phyloP scores from a whole-genome alignment of 2,329 filamentous ascomycete genomes.

The Periconia sp. region DNA sequence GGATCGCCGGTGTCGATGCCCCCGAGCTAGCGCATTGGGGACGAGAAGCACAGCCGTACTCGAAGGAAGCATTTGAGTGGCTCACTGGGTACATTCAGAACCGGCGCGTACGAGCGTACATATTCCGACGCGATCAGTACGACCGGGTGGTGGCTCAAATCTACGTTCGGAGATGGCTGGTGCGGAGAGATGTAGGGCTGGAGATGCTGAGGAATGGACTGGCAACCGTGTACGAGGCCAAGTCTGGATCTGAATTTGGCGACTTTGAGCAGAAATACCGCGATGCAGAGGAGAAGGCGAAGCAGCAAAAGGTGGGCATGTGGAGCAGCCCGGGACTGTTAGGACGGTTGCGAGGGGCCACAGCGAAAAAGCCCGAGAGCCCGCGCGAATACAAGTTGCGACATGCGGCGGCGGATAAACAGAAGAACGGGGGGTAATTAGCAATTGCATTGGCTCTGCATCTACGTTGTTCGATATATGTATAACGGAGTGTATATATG shows the following conservation, averaged over 20 bases:
- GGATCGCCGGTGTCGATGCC: slow-evolving; percentile 89
- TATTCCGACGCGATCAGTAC: slow-evolving; percentile 89
- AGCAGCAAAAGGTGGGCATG: slow-evolving; percentile 54
- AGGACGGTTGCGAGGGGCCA: slow-evolving; percentile 51
- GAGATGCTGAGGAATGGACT: slow-evolving; percentile 85
- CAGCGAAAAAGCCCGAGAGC: slow-evolving; percentile 65
- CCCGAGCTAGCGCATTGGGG: slow-evolving; percentile 94
- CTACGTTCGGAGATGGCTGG: slow-evolving; percentile 67
- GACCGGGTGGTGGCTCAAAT: slow-evolving; percentile 87
- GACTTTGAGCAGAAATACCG: slow-evolving; percentile 64
- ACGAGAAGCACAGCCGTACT: slow-evolving; percentile 78
- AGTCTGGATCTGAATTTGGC: slow-evolving; percentile 86
- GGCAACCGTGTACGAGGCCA: slow-evolving; percentile 93
- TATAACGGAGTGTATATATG: too few relatives aligned
- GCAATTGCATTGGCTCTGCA: too few relatives aligned
- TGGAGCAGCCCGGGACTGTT: slow-evolving; percentile 62
- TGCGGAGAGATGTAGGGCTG: slow-evolving; percentile 78
- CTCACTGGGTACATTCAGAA: slow-evolving; percentile 72
- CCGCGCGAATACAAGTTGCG: slow-evolving; percentile 83
- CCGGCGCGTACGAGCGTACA: slow-evolving; percentile 75
- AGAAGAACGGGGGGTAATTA: slow-evolving; percentile 33
- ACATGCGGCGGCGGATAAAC: slow-evolving; percentile 48
- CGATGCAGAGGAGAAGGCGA: slow-evolving; percentile 60
- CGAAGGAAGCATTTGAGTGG: slow-evolving; percentile 79
- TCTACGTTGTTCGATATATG: too few relatives aligned